Conservation (phyloP, 2,329 filamentous ascomycete species). For the Diaporthe amygdali region DNA sequence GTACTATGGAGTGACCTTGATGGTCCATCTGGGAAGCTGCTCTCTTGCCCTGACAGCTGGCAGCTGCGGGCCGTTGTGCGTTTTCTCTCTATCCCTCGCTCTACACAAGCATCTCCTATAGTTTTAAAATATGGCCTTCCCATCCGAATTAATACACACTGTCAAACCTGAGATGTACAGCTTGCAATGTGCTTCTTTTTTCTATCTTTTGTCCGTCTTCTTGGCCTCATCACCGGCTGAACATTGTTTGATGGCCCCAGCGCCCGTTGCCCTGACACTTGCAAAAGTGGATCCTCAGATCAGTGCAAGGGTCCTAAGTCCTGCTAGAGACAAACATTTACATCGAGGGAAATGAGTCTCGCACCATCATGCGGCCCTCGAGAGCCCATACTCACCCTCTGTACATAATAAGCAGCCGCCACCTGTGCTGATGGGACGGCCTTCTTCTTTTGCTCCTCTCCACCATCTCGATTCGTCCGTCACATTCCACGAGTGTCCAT, state of each 20-base stretch:
- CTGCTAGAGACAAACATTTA: slow-evolving; percentile 1
- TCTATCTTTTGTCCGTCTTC: neutral
- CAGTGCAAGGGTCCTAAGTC: neutral
- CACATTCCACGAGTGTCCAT: slow-evolving; percentile 10
- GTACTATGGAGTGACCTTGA: neutral
- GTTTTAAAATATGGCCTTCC: neutral
- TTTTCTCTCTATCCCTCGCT: neutral
- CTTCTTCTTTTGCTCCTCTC: neutral
- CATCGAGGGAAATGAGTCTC: slow-evolving; percentile 23
- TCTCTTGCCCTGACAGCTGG: neutral
- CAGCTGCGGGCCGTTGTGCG: neutral
- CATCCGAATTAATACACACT: no score
- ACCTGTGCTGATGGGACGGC: neutral
- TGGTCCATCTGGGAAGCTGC: neutral
- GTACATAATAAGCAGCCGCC: slow-evolving; percentile 3
- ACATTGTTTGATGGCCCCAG: slow-evolving; percentile 1
- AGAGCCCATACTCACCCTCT: neutral
- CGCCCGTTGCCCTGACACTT: slow-evolving; percentile 24
- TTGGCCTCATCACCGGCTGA: neutral
- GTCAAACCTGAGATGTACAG: no score
- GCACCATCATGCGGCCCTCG: slow-evolving; percentile 18
- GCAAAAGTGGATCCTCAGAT: slow-evolving; percentile 20
- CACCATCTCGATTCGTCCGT: neutral
- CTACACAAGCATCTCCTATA: neutral
- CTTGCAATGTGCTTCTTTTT: neutral